Evolutionary conservation across 2,329 filamentous ascomycete genomes (phyloP).

Genomic region (Penicillium corylophilum): DNA sequence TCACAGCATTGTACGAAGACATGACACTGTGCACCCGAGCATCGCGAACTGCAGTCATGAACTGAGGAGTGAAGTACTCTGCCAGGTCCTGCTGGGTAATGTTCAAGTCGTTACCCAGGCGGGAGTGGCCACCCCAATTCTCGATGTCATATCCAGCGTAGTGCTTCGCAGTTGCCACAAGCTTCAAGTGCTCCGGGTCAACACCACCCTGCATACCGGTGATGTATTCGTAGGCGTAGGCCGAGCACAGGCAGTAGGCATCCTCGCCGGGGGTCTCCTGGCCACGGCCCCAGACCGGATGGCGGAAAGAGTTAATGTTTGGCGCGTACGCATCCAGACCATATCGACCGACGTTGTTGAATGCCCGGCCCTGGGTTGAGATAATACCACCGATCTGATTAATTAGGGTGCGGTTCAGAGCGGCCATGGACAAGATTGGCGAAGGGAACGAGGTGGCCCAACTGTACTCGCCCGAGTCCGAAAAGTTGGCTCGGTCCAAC

Average conservation of each 20-base stretch:
- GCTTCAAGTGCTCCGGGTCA: constrained; percentile 38
- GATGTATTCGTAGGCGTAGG: constrained; percentile 55
- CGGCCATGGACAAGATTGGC: constrained; percentile 61
- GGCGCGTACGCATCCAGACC: constrained; percentile 50
- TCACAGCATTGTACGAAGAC: constrained; percentile 65
- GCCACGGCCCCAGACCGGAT: constrained; percentile 63
- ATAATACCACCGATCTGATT: constrained; percentile 54
- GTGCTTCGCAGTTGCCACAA: constrained; percentile 59
- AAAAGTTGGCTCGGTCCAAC: constrained; percentile 59
- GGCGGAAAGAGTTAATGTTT: constrained; percentile 65
- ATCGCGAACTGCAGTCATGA: constrained; percentile 62
- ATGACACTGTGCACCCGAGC: constrained; percentile 59
- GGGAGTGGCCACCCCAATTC: constrained; percentile 43
- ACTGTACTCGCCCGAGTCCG: constrained; percentile 53
- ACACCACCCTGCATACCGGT: constrained; percentile 54
- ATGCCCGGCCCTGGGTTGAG: constrained; percentile 63
- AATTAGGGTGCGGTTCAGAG: constrained; percentile 64
- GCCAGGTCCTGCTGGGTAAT: constrained; percentile 62
- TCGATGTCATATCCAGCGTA: constrained; percentile 60
- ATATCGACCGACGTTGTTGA: constrained; percentile 58
- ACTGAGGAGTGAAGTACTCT: constrained; percentile 67
- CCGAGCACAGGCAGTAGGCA: constrained; percentile 46
- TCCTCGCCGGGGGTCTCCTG: constrained; percentile 63
- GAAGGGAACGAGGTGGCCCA: constrained; percentile 66
- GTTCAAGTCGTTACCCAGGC: constrained; percentile 55